Base-by-base conservation (phyloP, 768 basidiomycete genomes). In the Crepidotus variabilis region DNA sequence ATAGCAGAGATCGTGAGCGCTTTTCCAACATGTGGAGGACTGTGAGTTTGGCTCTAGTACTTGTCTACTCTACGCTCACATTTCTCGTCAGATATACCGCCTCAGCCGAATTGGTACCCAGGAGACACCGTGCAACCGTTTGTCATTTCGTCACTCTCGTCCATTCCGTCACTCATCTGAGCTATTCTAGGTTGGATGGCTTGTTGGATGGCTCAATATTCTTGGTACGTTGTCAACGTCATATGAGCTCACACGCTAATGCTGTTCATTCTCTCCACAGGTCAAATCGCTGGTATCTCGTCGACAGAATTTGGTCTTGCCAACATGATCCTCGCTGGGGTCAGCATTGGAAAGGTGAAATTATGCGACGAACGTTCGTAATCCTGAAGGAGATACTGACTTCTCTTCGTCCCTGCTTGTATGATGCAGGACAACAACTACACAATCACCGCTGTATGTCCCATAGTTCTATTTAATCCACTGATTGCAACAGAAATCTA, bases 251-350 rank as follows among this genome's bases (percentile, higher is more conserved):
- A 36, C 20, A 35, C 7, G 28, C 45, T 39, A 28, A 23, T 22
- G 36, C 39, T n/a, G 49, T 62, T 13, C 63, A 32, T 39, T 16
- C 46, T 49, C 23, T 32, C 21, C 51, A 18, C 60, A 83, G 85
- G 90, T 34, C 91, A 93, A 71, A 83, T 92, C 55, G 90, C 92
- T 11, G 92, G 92, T 24, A 76, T 93, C 50, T 88, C 92, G 6
- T 92, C 89, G 1, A 93, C 90, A 0, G 90, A 93, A 68, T 93
- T 91, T 65, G 91, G 90, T 23, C 77, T 90, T 20, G 78, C 87
- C 20, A 81, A 78, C 65, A 91, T 90, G 89, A 88, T 90, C 39
- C 81, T 87, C 75, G 84, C 85, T n/a, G 90, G 90, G 2, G 86
- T 86, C 33, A 79, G 77, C 18, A 69, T 89, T 48, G 83, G 79